These are phyloP conservation scores for Periconia sp. DNA, from an alignment of 2,329 filamentous ascomycete species.

Conservation along the genomic window DNA sequence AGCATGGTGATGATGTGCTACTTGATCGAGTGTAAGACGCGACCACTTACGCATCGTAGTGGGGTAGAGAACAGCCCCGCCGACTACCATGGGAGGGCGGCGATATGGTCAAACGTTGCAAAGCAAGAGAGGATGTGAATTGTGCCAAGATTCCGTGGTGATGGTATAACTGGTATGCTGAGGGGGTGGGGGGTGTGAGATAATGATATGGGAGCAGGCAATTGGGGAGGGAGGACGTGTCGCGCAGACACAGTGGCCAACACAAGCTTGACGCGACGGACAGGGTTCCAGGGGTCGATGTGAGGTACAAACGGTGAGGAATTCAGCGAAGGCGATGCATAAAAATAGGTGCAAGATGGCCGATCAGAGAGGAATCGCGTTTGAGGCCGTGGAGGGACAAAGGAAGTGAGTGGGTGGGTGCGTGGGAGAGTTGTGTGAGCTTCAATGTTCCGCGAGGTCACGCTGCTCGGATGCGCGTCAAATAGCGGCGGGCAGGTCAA, in stretches of 20 bases:
- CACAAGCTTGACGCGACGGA: background rate
- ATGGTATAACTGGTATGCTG: background rate
- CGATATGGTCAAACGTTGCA: slow-evolving; percentile 2
- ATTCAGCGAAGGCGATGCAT: background rate
- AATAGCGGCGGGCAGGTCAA: too few relatives aligned
- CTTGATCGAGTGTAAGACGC: too few relatives aligned
- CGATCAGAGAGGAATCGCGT: background rate
- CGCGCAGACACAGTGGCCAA: too few relatives aligned
- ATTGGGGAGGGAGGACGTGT: background rate
- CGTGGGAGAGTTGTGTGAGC: too few relatives aligned
- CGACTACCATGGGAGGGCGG: slow-evolving; percentile 10
- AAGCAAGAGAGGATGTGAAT: background rate
- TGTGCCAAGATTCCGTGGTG: background rate
- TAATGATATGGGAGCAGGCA: background rate
- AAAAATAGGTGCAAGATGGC: background rate
- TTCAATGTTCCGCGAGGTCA: background rate
- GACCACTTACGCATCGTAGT: slow-evolving; percentile 23
- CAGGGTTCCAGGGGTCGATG: background rate
- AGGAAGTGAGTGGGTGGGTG: background rate
- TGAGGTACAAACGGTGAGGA: background rate
- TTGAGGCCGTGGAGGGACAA: background rate
- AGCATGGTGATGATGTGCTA: too few relatives aligned
- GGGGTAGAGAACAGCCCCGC: slow-evolving; percentile 17
- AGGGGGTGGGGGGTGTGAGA: too few relatives aligned
- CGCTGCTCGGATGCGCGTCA: background rate